Base-by-base conservation (phyloP, 352 stramenopile species). In the Globisporangium spiculum region DNA sequence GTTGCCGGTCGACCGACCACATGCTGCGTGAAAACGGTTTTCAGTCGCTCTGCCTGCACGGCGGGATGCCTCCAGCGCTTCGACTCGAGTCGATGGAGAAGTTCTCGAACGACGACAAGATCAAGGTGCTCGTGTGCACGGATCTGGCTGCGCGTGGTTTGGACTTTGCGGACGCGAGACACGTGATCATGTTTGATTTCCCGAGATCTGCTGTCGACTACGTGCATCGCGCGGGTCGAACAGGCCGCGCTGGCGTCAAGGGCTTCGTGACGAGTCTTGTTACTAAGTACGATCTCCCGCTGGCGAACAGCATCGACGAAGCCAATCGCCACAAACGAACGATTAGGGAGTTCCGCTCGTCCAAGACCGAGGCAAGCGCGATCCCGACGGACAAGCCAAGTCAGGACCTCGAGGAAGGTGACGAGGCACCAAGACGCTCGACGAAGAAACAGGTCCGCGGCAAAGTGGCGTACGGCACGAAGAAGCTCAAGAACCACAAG, bases 111-210 rank as follows among this genome's bases (percentile, higher is more conserved):
- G 70, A 79, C 60, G 27, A 73, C 14, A 60, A 75, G 12, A 70
- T 86, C 26, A 77, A 81, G 44, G 85, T 98, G 26, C 74, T 99
- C 24, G 91, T 98, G 50, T 98, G 92, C 66, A 98, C 94, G 1
- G 94, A 99, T 72, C 71, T 98, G 30, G 96, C 92, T 6, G 91
- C 89, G n/a, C 82, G 96, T 50, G 94, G 96, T 34, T 75, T 99
- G 52, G 92, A 99, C 74, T 88, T 98, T 54, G 80, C 86, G 9
- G 74, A 79, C 18, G 92, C 98, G 16, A 89, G 89, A 66, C 90
- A 96, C 55, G 90, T 99, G 12, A 79, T 99, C 20, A 97, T 98
- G 77, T 90, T 98, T 54, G 93, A 98, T 75, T 98, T 98, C 69
- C 94, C 96, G 0, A 81, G 82, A 32, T 96, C 91, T 52, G 92